Evolutionary conservation across 129 eudicot species (phyloP), one percentile per base, ranked within the genome.

Genomic region (Cynara cardunculus): DNA sequence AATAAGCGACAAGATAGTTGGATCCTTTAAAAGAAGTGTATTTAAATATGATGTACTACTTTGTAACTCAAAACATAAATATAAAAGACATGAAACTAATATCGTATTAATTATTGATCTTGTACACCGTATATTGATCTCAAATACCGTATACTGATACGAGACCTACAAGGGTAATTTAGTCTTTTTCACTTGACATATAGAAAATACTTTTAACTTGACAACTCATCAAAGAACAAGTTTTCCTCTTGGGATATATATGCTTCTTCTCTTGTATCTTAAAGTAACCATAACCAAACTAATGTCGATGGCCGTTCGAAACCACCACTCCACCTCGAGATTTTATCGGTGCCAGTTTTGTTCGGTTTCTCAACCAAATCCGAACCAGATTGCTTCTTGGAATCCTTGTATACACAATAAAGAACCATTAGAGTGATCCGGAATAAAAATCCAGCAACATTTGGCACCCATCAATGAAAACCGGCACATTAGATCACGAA

Each of bases 361-460:
- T 76, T 75, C 0, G 80, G 67, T 41, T 77, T 81, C 32, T 31
- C 24, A 24, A 11, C 28, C 10, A 31, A 56, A 49, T 84, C 80
- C 10, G 10, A 28, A 12, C 62, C 81, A 22, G 0, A 67, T 24
- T 77, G 49, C 77, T 82, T 84, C 8, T 82, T 77, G 0, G 82
- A 81, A 71, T 87, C 87, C 81, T 89, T 91, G 86, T 87, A 91
- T 61, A 87, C 26, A 16, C 85, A 74, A 79, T 91, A 91, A 11
- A 91, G 74, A 34, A 87, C 78, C 90, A 89, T 89, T 73, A 89
- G 97, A 72, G 72, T 74, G 11, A 89, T 82, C 21, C 97, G 94
- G 39, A 91, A 81, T 21, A 87, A 68, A 64, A 91, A 89, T 22
- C 97, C 97, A 80, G 81, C 72, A 25, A 91, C 69, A 9, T 91